These are phyloP conservation scores for Trichophyton rubrum DNA, from an alignment of 2,329 filamentous ascomycete genomes.

Conservation along the genomic window DNA sequence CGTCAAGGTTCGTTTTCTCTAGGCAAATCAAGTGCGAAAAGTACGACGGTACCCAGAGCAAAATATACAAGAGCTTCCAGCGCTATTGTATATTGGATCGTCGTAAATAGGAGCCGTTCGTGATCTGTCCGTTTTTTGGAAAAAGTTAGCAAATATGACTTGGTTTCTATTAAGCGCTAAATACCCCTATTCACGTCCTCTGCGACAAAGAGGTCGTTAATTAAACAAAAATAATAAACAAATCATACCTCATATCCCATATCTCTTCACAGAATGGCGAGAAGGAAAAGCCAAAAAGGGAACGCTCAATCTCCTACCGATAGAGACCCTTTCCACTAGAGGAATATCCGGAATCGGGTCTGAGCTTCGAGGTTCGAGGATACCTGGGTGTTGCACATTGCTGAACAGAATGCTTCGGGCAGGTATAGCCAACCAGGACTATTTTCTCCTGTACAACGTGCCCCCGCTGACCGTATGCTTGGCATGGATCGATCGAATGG, in stretches of 20 bases:
- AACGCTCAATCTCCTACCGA: constrained; percentile 7
- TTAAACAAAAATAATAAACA: not conserved
- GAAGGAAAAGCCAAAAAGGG: not conserved
- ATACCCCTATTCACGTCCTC: not conserved
- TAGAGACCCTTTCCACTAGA: constrained; percentile 18
- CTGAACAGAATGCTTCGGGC: constrained; percentile 40
- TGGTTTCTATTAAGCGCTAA: not conserved
- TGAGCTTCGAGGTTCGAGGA: constrained; percentile 11
- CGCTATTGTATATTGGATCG: not conserved
- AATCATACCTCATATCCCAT: not conserved
- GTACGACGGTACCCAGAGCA: not conserved
- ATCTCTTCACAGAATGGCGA: not conserved
- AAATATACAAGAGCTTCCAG: constrained; percentile 5
- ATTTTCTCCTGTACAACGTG: constrained; percentile 62
- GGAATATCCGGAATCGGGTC: constrained; percentile 23
- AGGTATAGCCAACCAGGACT: constrained; percentile 73
- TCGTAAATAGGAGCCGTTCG: not conserved
- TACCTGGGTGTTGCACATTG: constrained; percentile 12
- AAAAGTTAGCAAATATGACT: not conserved
- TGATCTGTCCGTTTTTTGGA: not conserved
- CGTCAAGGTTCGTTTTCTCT: not conserved
- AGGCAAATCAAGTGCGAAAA: not conserved
- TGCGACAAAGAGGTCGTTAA: no score
- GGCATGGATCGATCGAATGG: constrained; percentile 74
- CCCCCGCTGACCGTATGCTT: constrained; percentile 58